Conservation (phyloP, 2,329 filamentous ascomycete species). For the Thyridium curvatum region DNA sequence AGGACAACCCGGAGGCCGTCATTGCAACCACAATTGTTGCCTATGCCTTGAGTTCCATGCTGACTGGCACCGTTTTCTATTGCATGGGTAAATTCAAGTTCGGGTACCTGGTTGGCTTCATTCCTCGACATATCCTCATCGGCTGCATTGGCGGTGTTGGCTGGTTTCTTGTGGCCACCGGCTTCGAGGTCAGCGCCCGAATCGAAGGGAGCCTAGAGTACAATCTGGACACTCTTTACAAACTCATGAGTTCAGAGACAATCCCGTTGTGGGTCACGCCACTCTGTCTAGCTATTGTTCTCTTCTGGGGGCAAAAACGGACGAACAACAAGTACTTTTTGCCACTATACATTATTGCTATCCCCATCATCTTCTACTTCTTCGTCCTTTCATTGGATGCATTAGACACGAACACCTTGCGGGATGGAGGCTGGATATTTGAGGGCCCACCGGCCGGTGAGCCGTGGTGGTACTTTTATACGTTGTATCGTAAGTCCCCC, state of each 20-base stretch:
- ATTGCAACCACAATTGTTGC: conserved; percentile 91
- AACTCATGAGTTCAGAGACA: conserved; percentile 68
- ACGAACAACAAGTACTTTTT: conserved; percentile 79
- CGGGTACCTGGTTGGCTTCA: conserved; percentile 92
- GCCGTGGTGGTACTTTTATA: conserved; percentile 98
- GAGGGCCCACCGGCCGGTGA: conserved; percentile 75
- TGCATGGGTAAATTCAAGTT: conserved; percentile 81
- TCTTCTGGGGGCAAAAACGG: conserved; percentile 71
- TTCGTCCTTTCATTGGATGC: conserved; percentile 64
- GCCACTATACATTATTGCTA: conserved; percentile 76
- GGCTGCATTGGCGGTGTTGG: conserved; percentile 97
- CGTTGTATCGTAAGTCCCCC: conserved; percentile 71
- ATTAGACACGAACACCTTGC: conserved; percentile 60
- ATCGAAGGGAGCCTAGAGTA: conserved; percentile 82
- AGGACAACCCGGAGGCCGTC: conserved; percentile 75
- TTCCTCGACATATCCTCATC: conserved; percentile 91
- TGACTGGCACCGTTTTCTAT: conserved; percentile 90
- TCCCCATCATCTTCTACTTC: conserved; percentile 73
- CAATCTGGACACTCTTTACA: conserved; percentile 66
- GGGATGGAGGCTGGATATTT: conserved; percentile 83
- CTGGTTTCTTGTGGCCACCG: conserved; percentile 88
- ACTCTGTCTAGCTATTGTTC: conserved; percentile 64
- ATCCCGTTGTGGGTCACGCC: conserved; percentile 79
- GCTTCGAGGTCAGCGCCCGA: conserved; percentile 86
- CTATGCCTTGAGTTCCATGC: conserved; percentile 82